These are phyloP conservation scores for Coix lacrymajobi DNA, from an alignment of 176 grass and related monocot genomes.

Conservation along the genomic window DNA sequence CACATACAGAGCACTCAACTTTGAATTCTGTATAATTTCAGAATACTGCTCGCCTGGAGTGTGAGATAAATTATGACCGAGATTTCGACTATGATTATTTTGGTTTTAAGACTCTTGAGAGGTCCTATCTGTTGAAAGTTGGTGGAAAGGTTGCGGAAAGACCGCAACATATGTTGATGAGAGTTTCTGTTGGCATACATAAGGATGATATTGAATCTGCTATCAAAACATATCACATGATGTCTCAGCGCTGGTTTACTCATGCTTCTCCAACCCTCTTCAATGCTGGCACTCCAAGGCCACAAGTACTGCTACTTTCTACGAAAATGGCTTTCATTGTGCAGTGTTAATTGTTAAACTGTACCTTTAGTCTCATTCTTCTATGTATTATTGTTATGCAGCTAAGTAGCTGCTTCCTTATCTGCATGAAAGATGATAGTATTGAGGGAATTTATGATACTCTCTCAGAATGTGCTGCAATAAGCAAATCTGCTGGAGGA, in stretches of 20 bases:
- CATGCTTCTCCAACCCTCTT: constrained; percentile 93
- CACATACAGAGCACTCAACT: not conserved
- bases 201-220: constrained; percentile 83
- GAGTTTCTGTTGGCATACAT: constrained; percentile 93
- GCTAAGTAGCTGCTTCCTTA: constrained; percentile 92
- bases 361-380: not conserved
- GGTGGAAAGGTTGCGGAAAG: constrained; percentile 56
- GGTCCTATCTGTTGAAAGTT: constrained; percentile 86
- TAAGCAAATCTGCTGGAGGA: constrained; percentile 95
- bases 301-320: constrained; percentile 43
- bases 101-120: constrained; percentile 94
- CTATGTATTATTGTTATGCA: constrained; percentile 33
- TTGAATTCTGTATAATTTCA: constrained; percentile 26
- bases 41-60: constrained; percentile 73
- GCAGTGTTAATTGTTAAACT: not conserved
- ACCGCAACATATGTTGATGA: constrained; percentile 95
- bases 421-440: constrained; percentile 98
- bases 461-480: constrained; percentile 81
- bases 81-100: constrained; percentile 97
- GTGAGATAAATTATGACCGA: constrained; percentile 87
- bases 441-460: constrained; percentile 98
- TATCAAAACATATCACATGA: constrained; percentile 74
- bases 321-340: not conserved
- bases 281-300: constrained; percentile 83
- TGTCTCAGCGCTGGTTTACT: constrained; percentile 98